Conservation (phyloP, 108 stramenopile species). For the Epithemia pelagica region DNA sequence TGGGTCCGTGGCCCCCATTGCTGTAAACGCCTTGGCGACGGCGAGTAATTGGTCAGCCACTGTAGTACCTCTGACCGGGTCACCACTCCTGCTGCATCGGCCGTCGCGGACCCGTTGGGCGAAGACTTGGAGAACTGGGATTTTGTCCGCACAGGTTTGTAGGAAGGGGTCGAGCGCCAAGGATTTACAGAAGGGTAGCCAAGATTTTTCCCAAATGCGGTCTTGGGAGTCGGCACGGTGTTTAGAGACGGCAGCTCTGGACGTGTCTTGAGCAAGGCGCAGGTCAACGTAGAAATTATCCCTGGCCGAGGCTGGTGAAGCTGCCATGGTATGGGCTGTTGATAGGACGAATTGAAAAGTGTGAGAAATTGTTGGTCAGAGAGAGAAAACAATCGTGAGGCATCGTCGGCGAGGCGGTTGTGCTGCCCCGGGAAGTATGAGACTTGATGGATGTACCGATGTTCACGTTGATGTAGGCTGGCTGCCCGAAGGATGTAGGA, state of each 20-base stretch:
- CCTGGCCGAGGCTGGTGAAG: background rate
- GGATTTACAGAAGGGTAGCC: background rate
- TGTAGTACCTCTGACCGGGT: slow-evolving; percentile 18
- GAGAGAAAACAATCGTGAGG: background rate
- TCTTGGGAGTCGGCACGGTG: slow-evolving; percentile 1
- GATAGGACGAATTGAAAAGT: background rate
- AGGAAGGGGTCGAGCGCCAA: slow-evolving; percentile 12
- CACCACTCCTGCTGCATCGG: background rate
- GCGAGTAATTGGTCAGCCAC: slow-evolving; percentile 32
- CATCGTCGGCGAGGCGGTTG: background rate
- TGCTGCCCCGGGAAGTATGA: background rate
- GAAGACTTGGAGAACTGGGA: slow-evolving; percentile 22
- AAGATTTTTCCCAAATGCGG: background rate
- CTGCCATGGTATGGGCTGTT: background rate
- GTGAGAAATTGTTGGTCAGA: background rate
- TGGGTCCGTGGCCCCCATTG: slow-evolving; percentile 11
- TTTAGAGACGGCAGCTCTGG: slow-evolving; percentile 4
- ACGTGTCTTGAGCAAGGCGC: slow-evolving; percentile 5
- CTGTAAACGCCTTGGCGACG: slow-evolving; percentile 25
- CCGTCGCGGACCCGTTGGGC: slow-evolving; percentile 12
- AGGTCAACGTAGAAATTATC: slow-evolving; percentile 10
- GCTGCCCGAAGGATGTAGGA: background rate
- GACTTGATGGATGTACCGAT: background rate
- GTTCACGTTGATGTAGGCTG: background rate
- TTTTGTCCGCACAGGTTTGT: slow-evolving; percentile 11